Evolutionary conservation across 2,329 filamentous ascomycete genomes (phyloP).

Genomic region (Colletotrichum theobromicola): DNA sequence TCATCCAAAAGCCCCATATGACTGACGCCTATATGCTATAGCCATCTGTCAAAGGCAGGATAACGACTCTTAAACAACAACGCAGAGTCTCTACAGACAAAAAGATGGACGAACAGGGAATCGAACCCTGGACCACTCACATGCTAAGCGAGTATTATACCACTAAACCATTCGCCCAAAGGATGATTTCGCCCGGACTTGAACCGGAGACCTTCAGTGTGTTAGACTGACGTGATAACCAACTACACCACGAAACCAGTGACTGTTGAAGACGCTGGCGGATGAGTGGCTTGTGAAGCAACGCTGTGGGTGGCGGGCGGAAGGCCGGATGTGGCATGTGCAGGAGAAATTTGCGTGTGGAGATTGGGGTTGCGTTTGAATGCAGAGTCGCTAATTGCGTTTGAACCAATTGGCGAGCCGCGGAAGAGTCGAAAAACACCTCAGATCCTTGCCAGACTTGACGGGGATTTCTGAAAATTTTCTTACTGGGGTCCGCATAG

Average conservation of each 20-base stretch:
- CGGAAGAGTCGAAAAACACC: not conserved
- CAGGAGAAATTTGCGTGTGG: not conserved
- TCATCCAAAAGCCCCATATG: not conserved
- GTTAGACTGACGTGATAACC: constrained; percentile 57
- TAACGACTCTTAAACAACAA: not conserved
- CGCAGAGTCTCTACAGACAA: not conserved
- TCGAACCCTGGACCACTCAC: constrained; percentile 21
- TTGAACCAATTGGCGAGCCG: not conserved
- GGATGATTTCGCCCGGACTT: constrained; percentile 19
- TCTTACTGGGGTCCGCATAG: not conserved
- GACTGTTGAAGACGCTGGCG: not conserved
- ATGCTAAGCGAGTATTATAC: constrained; percentile 23
- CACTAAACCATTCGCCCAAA: constrained; percentile 18
- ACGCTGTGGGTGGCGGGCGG: not conserved
- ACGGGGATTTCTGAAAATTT: not conserved
- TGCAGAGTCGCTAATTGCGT: not conserved
- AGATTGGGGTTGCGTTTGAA: not conserved
- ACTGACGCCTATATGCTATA: not conserved
- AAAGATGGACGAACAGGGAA: constrained; percentile 14
- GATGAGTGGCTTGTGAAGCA: not conserved
- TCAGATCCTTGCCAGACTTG: not conserved
- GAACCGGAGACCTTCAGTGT: constrained; percentile 23
- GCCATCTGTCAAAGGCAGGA: not conserved
- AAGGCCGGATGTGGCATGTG: not conserved
- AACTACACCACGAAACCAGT: constrained; percentile 38